Evolutionary conservation across 1,139 yeast genomes (phyloP), one percentile per base, ranked within the genome.

Genomic region (Protomyces gravidus): DNA sequence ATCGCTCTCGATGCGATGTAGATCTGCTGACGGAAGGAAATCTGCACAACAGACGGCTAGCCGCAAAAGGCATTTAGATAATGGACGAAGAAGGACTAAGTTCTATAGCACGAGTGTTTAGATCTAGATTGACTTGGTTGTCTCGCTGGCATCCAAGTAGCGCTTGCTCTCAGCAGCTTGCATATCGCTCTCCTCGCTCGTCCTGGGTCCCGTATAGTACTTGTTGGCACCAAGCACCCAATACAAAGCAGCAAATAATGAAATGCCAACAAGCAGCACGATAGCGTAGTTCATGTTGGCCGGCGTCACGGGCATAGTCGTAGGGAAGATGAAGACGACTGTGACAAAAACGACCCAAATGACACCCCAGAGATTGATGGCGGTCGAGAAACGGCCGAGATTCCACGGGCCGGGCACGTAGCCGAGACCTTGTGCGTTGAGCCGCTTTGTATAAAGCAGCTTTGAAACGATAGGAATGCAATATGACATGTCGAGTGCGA

Each of bases 401-500:
- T 80, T 80, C 68, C 84, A 84, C 5, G 81, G 78, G 7, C 90
- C 90, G 0, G 87, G 87, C 25, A 32, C 45, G 33, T 57, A 56
- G 19, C 71, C 74, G 52, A 76, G 72, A 51, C 76, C 73, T 59
- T 72, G 75, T 40, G 65, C 70, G 57, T 68, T 61, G 48, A 68
- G 67, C 62, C 82, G 74, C 60, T 80, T 71, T 47, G 82, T 51
- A 49, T 55, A 55, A 23, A 55, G 45, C 42, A 55, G 36, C 23
- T 42, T 55, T n/a, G 52, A 55, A 17, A 55, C 32, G 50, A 60
- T 78, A 42, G 87, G 86, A 17, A 78, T 73, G 56, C 79, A 75
- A 84, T 85, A 82, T 1, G 85, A 79, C 53, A 82, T 70, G 65
- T 80, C 80, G 68, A 81, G 80, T 61, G 85, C 84, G n/a, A 84